A percentile compares a stretch with the other conserved stretches of the same genome.
Evolutionary conservation across 805 yeast genomes (phyloP).

Genomic region (Nakazawaea anatomiae): DNA sequence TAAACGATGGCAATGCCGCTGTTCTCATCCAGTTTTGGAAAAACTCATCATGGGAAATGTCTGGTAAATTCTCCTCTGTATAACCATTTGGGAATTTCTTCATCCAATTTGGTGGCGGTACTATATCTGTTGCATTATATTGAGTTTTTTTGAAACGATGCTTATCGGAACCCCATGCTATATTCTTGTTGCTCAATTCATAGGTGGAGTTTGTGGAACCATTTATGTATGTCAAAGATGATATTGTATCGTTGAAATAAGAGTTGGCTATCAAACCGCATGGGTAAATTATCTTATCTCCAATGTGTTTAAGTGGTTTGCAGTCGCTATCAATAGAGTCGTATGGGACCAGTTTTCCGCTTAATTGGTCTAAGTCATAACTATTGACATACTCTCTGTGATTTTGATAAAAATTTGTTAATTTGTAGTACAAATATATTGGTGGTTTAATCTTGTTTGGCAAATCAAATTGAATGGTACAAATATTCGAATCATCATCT

Average conservation of each 20-base stretch:
- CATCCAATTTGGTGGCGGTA: constrained; percentile 94
- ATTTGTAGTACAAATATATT: constrained; percentile 70
- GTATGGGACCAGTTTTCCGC: constrained; percentile 62
- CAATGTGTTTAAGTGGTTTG: constrained; percentile 39
- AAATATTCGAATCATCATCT: constrained; percentile 32
- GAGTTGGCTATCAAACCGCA: constrained; percentile 96
- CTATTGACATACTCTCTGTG: constrained; percentile 91
- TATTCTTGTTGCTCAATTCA: constrained; percentile 46
- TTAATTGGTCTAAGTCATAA: constrained; percentile 72
- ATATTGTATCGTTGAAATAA: constrained; percentile 80
- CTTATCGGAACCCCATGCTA: constrained; percentile 83
- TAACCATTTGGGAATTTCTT: constrained; percentile 80
- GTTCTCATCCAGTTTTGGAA: constrained; percentile 98
- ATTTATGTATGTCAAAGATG: constrained; percentile 40
- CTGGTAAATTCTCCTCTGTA: constrained; percentile 74
- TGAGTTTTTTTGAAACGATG: constrained; percentile 65
- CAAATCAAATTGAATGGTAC: constrained; percentile 65
- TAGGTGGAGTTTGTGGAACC: constrained; percentile 32
- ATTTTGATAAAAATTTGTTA: constrained; percentile 90
- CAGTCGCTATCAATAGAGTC: constrained; percentile 47
- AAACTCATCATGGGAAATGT: constrained; percentile 69
- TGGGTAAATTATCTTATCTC: constrained; percentile 58
- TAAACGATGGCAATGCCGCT: constrained; percentile 86
- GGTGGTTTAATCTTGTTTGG: constrained; percentile 70
- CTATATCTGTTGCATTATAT: constrained; percentile 64